Percentiles rank a stretch among this genome's conserved stretches.
These are phyloP conservation scores for Quercus variabilis DNA, from an alignment of 306 rosid genomes.

Conservation along the genomic window DNA sequence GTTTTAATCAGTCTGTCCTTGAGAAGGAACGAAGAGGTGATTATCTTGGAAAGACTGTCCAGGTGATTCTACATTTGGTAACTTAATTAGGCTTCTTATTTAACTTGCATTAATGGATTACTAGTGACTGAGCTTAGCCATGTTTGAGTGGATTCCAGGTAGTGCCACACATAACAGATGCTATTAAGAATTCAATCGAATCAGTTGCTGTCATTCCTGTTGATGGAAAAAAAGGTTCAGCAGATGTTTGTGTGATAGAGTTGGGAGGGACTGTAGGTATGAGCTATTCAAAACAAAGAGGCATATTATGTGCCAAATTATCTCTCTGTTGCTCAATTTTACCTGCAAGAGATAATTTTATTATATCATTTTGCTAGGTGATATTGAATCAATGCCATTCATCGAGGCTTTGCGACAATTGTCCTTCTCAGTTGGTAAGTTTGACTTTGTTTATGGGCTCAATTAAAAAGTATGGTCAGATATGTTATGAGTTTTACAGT, in stretches of 20 bases:
- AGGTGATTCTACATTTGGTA: conserved; percentile 49
- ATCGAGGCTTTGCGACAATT: conserved; percentile 88
- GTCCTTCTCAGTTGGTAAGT: conserved; percentile 89
- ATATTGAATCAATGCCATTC: conserved; percentile 99
- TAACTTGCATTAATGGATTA: neutral
- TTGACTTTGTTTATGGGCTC: neutral
- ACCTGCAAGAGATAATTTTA: neutral
- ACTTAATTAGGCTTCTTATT: neutral
- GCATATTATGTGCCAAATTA: conserved; percentile 19
- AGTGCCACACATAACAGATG: conserved; percentile 97
- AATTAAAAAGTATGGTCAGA: neutral
- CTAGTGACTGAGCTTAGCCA: conserved; percentile 8
- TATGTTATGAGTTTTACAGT: neutral
- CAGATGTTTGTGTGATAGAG: conserved; percentile 98
- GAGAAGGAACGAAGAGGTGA: conserved; percentile 94
- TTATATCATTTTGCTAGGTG: conserved; percentile 52
- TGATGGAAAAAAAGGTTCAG: conserved; percentile 81
- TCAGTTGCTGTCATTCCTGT: conserved; percentile 83
- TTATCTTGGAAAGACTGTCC: conserved; percentile 98
- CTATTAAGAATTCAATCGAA: conserved; percentile 77
- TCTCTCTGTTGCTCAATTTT: neutral
- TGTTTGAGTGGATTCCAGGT: conserved; percentile 54
- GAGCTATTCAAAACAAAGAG: conserved; percentile 6
- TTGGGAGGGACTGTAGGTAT: conserved; percentile 97
- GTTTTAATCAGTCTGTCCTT: conserved; percentile 70